These are phyloP conservation scores for Aspergillus sojae DNA, from an alignment of 2,329 filamentous ascomycete genomes.

Conservation along the genomic window DNA sequence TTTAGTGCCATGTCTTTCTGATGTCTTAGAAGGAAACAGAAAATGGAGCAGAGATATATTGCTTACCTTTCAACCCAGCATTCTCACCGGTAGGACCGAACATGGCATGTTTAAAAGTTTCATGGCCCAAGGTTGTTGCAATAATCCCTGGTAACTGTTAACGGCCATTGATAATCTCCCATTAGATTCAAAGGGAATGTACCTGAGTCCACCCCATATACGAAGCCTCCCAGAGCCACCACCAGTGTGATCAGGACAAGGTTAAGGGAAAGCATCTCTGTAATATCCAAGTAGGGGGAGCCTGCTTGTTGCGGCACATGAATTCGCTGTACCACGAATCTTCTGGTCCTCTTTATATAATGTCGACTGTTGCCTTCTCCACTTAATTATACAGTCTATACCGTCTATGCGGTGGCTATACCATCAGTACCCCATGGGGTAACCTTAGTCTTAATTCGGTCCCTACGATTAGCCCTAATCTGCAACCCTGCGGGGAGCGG, in stretches of 20 bases:
- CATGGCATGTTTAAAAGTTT: conserved; percentile 21
- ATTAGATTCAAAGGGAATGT: not conserved
- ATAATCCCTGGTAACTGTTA: conserved; percentile 14
- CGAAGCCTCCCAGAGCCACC: conserved; percentile 18
- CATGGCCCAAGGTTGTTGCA: conserved; percentile 20
- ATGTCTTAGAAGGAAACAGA: not conserved
- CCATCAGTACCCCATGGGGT: not conserved
- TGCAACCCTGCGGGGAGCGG: not conserved
- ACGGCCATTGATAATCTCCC: not conserved
- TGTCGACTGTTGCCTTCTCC: not conserved
- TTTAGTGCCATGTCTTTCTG: not conserved
- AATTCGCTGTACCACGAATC: not conserved
- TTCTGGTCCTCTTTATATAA: not conserved
- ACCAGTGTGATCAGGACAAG: conserved; percentile 15
- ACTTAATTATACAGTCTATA: not conserved
- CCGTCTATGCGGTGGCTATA: not conserved
- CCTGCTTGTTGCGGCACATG: not conserved
- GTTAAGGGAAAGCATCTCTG: conserved; percentile 12
- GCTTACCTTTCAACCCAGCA: conserved; percentile 14
- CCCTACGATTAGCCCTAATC: not conserved
- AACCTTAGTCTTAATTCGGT: not conserved
- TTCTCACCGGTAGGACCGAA: conserved; percentile 18
- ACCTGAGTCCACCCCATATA: conserved; percentile 20
- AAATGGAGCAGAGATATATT: not conserved
- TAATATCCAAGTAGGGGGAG: not conserved